Conservation (phyloP, 2,329 filamentous ascomycete species). For the Penicillium sp. region DNA sequence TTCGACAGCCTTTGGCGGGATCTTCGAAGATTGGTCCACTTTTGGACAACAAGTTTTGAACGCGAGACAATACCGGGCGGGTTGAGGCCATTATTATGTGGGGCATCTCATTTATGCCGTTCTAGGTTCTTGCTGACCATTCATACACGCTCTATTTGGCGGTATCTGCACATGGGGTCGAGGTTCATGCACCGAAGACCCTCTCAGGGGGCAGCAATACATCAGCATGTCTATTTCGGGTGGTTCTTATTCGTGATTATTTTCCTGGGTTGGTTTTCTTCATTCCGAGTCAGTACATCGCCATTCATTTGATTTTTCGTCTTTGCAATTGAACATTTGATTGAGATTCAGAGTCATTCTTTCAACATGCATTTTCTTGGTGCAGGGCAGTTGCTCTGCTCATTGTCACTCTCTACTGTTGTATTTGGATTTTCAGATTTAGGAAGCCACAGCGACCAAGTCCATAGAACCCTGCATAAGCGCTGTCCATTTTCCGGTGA, state of each 20-base stretch:
- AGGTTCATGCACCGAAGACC: neutral
- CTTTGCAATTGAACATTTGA: neutral
- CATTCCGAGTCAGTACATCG: neutral
- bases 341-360: neutral
- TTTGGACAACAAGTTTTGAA: neutral
- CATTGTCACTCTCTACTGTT: conserved; percentile 6
- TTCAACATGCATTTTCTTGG: conserved; percentile 13
- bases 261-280: neutral
- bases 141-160: neutral
- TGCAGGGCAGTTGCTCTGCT: conserved; percentile 9
- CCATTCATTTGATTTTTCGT: neutral
- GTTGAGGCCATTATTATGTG: neutral
- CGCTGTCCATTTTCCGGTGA: conserved; percentile 21
- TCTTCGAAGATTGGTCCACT: neutral
- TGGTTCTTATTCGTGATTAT: neutral
- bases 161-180: neutral
- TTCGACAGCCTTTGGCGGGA: neutral
- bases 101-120: neutral
- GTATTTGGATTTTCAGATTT: conserved; percentile 12
- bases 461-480: conserved; percentile 13
- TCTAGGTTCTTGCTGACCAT: neutral
- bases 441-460: conserved; percentile 1
- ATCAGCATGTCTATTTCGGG: neutral
- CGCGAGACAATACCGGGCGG: neutral
- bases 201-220: neutral